These are phyloP conservation scores for Aspergillus udagawae DNA, from an alignment of 2,329 filamentous ascomycete genomes.

Conservation along the genomic window DNA sequence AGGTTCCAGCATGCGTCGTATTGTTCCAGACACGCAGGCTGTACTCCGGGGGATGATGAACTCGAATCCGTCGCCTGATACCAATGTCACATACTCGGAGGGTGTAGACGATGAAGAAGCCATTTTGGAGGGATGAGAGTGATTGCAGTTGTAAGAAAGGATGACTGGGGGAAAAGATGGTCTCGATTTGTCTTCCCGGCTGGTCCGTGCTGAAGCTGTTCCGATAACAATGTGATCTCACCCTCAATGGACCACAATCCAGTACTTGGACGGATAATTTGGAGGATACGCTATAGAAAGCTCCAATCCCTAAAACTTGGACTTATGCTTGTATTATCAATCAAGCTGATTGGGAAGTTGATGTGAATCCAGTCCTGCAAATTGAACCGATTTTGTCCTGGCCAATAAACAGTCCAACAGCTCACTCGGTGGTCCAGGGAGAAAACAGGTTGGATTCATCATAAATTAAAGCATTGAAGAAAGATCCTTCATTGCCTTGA, in stretches of 20 bases:
- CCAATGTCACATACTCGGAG: conserved; percentile 59
- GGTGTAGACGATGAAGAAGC: conserved; percentile 13
- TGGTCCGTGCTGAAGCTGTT: conserved; percentile 29
- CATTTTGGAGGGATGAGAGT: conserved; percentile 10
- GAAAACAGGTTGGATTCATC: not conserved
- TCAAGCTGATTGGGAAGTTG: not conserved
- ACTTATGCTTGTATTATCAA: not conserved
- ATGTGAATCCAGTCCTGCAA: not conserved
- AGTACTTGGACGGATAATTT: not conserved
- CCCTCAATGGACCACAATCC: not conserved
- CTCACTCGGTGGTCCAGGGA: not conserved
- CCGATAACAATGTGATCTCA: conserved; percentile 1
- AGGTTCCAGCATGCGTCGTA: conserved; percentile 62
- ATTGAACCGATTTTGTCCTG: not conserved
- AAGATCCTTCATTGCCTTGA: not conserved
- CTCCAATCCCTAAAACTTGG: not conserved
- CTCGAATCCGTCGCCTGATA: conserved; percentile 62
- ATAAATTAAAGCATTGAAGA: not conserved
- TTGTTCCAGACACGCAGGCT: conserved; percentile 58
- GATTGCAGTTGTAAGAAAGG: conserved; percentile 2
- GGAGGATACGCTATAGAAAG: not conserved
- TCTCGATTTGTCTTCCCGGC: not conserved
- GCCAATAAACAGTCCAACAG: not conserved
- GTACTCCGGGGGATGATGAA: conserved; percentile 60
- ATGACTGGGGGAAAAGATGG: not conserved